These are phyloP conservation scores for Yamadazyma kanchanaburiensis DNA, from an alignment of 1,139 yeast species.

Conservation along the genomic window DNA sequence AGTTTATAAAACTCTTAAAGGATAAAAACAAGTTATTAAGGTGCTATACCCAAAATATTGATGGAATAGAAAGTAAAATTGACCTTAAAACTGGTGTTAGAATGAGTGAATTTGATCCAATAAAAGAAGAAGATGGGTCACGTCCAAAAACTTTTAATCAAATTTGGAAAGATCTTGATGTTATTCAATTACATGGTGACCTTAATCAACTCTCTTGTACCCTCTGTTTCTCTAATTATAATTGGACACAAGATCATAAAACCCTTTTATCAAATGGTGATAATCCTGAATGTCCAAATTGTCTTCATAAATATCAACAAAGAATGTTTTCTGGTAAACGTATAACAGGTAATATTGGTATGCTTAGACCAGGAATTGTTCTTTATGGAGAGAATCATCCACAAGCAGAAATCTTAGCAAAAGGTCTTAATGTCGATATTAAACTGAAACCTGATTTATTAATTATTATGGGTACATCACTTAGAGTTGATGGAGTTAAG, in stretches of 20 bases:
- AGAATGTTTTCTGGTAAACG: constrained; percentile 62
- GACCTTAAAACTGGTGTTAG: constrained; percentile 45
- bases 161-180: constrained; percentile 65
- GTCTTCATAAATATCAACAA: constrained; percentile 50
- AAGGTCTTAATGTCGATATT: constrained; percentile 55
- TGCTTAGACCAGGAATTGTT: constrained; percentile 70
- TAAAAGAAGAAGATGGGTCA: constrained; percentile 9
- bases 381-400: constrained; percentile 82
- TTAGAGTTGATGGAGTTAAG: constrained; percentile 72
- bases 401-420: constrained; percentile 61
- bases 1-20: constrained; percentile 64
- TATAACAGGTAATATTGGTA: constrained; percentile 54
- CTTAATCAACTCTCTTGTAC: constrained; percentile 73
- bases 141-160: constrained; percentile 23
- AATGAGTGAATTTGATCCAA: constrained; percentile 23
- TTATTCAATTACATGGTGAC: constrained; percentile 89
- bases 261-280: constrained; percentile 46
- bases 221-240: constrained; percentile 53
- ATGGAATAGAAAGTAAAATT: constrained; percentile 37
- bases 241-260: constrained; percentile 59
- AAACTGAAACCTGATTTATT: constrained; percentile 59
- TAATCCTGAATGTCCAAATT: constrained; percentile 63
- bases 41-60: constrained; percentile 82
- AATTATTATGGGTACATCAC: constrained; percentile 72
- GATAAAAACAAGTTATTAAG: constrained; percentile 67